Percentiles rank a stretch among this genome's conserved stretches.
phyloP scores from a whole-genome alignment of 768 basidiomycete species.

The Cystoderma amianthinum region DNA sequence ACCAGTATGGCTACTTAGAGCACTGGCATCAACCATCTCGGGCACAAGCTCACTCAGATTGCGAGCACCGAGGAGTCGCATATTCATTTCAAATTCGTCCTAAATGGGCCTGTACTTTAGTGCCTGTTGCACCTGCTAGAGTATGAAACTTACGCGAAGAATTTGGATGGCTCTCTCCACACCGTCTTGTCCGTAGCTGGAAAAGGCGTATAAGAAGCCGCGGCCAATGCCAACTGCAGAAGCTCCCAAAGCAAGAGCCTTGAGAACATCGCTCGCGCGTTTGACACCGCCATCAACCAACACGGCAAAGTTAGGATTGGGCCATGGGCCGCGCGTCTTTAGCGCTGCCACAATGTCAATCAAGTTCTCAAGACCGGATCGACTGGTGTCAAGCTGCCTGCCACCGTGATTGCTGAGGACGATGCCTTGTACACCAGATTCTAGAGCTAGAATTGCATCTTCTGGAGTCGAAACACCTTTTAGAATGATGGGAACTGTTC shows the following conservation, averaged over 20 bases:
- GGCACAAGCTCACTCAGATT: conserved; percentile 75
- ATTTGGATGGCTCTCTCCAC: conserved; percentile 81
- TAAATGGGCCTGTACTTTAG: conserved; percentile 30
- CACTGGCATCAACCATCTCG: conserved; percentile 84
- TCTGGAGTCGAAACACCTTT: conserved; percentile 63
- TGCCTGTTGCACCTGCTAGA: not conserved
- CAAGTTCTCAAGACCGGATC: conserved; percentile 66
- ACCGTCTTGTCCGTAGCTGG: conserved; percentile 83
- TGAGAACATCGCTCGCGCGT: conserved; percentile 76
- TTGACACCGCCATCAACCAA: conserved; percentile 76
- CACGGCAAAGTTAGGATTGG: conserved; percentile 64
- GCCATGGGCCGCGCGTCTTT: conserved; percentile 42
- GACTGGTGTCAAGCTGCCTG: conserved; percentile 49
- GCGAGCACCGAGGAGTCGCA: conserved; percentile 84
- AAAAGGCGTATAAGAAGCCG: conserved; percentile 86
- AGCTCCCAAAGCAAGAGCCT: conserved; percentile 75
- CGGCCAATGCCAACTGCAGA: conserved; percentile 68
- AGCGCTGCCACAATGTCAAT: conserved; percentile 61
- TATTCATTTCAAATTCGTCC: conserved; percentile 99
- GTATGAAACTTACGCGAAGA: conserved; percentile 43
- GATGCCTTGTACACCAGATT: conserved; percentile 27
- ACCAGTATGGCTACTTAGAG: conserved; percentile 58
- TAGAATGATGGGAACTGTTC: conserved; percentile 58
- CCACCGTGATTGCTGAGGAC: conserved; percentile 59
- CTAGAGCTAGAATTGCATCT: conserved; percentile 23